Evolutionary conservation across 164 flowering plant species (phyloP).

Genomic region (Pachysandra terminalis): DNA sequence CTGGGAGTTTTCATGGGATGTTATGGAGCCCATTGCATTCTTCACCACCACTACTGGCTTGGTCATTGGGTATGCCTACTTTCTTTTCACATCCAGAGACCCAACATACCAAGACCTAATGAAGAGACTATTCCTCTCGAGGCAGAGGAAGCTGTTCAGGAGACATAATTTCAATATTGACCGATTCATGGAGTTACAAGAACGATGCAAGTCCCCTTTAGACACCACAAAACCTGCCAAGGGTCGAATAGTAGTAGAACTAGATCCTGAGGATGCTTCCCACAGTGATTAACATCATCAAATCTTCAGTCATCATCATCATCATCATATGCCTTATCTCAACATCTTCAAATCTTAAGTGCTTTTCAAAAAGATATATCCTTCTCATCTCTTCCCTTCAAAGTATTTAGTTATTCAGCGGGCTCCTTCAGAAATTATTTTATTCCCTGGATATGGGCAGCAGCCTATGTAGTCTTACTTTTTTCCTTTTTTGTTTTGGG

Average conservation of each 20-base stretch:
- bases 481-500: no score
- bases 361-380: neutral
- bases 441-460: neutral
- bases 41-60: constrained; percentile 67
- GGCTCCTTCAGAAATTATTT: neutral
- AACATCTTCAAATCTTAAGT: constrained; percentile 6
- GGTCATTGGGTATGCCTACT: constrained; percentile 77
- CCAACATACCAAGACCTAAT: constrained; percentile 82
- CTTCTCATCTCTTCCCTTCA: neutral
- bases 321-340: no score
- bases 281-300: constrained; percentile 28
- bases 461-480: no score
- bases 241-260: constrained; percentile 22
- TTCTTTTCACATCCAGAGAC: constrained; percentile 75
- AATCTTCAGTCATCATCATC: no score
- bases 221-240: constrained; percentile 22
- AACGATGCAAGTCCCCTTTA: constrained; percentile 45
- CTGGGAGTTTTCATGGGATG: constrained; percentile 98
- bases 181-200: constrained; percentile 60
- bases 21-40: constrained; percentile 91
- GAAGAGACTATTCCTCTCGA: constrained; percentile 71
- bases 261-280: constrained; percentile 37
- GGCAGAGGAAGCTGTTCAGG: constrained; percentile 73
- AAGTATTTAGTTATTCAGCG: no score
- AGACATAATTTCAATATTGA: constrained; percentile 51